Conservation (phyloP, 495 filamentous ascomycete species). For the Xylaria acuta region DNA sequence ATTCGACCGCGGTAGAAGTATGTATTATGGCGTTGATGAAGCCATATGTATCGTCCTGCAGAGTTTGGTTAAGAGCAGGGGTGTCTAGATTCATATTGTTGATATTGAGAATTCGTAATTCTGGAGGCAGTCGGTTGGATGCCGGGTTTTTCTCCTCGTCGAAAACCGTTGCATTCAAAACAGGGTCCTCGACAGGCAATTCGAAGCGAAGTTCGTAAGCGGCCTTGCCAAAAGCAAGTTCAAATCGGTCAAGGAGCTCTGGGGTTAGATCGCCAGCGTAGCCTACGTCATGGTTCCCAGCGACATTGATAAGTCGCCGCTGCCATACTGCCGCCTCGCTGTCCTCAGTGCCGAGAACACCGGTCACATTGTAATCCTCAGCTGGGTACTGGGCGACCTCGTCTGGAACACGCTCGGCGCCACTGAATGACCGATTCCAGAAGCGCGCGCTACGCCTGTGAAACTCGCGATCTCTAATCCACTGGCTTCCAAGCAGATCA, state of each 20-base stretch:
- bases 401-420: constrained; percentile 70
- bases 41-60: constrained; percentile 74
- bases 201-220: constrained; percentile 88
- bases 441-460: constrained; percentile 69
- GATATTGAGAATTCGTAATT: constrained; percentile 81
- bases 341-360: constrained; percentile 53
- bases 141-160: constrained; percentile 40
- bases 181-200: constrained; percentile 50
- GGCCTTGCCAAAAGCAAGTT: constrained; percentile 77
- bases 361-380: constrained; percentile 56
- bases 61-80: constrained; percentile 66
- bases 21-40: constrained; percentile 78
- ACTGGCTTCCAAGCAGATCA: constrained; percentile 94
- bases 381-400: constrained; percentile 57
- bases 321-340: constrained; percentile 66
- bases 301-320: constrained; percentile 80
- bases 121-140: constrained; percentile 56
- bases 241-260: constrained; percentile 76
- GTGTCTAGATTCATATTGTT: constrained; percentile 93
- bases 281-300: constrained; percentile 94
- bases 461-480: constrained; percentile 89
- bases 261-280: constrained; percentile 88
- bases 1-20: constrained; percentile 70
- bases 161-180: constrained; percentile 43
- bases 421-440: constrained; percentile 81